Evolutionary conservation across 805 yeast species (phyloP).

Genomic region (Starmera dryadoides): DNA sequence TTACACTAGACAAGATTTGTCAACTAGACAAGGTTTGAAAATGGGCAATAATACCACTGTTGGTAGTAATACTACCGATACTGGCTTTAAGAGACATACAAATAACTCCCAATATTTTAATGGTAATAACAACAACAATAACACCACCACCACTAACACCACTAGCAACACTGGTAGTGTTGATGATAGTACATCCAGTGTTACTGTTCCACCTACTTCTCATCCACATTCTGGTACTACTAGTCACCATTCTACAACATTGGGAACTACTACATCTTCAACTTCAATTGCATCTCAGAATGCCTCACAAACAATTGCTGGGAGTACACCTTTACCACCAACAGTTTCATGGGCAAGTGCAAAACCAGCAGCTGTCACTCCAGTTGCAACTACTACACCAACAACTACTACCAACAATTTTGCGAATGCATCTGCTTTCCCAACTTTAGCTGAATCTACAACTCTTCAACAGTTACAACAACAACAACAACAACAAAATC

Average conservation of each 20-base stretch:
- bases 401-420: constrained; percentile 30
- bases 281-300: constrained; percentile 1
- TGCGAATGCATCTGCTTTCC: constrained; percentile 49
- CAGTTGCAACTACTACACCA: constrained; percentile 27
- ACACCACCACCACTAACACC: constrained; percentile 4
- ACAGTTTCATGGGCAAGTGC: constrained; percentile 60
- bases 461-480: constrained; percentile 26
- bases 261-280: constrained; percentile 5
- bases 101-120: constrained; percentile 6
- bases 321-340: constrained; percentile 52
- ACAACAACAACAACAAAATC: constrained; percentile 20
- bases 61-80: constrained; percentile 6
- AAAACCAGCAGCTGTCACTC: neutral
- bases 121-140: neutral
- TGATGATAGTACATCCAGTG: neutral
- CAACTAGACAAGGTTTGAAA: constrained; percentile 64
- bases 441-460: constrained; percentile 44
- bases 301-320: constrained; percentile 12
- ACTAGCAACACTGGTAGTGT: neutral
- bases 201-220: neutral
- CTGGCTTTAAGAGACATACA: constrained; percentile 20
- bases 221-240: neutral
- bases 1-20: constrained; percentile 80
- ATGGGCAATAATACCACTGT: constrained; percentile 26
- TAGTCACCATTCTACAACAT: neutral